phyloP scores from a whole-genome alignment of 140 eudicot species.

The Bidens hawaiensis region DNA sequence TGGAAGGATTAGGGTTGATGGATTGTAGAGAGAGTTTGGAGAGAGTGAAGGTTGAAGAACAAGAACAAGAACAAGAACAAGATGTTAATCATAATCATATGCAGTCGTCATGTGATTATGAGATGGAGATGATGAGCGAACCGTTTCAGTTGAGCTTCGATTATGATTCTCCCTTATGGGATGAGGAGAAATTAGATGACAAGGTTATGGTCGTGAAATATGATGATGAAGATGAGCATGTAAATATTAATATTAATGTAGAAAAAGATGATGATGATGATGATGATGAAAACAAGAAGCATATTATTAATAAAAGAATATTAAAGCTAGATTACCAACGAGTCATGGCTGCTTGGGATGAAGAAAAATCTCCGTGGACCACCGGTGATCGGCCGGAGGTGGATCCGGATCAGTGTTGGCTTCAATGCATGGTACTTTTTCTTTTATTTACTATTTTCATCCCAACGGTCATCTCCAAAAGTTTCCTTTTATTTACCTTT shows the following conservation, averaged over 20 bases:
- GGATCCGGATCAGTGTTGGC: conserved; percentile 52
- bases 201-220: conserved; percentile 6
- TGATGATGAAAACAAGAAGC: conserved; percentile 23
- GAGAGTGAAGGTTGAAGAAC: conserved; percentile 55
- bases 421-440: conserved; percentile 46
- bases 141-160: conserved; percentile 58
- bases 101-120: conserved; percentile 9
- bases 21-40: conserved; percentile 33
- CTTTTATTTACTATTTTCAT: not conserved
- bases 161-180: conserved; percentile 46
- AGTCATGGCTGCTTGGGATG: conserved; percentile 73
- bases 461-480: not conserved
- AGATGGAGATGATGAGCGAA: conserved; percentile 49
- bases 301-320: conserved; percentile 40
- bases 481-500: too few species aligned
- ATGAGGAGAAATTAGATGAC: conserved; percentile 23
- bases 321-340: conserved; percentile 68
- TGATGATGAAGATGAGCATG: conserved; percentile 23
- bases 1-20: conserved; percentile 55
- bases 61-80: too few species aligned
- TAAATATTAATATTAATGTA: not conserved
- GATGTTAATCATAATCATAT: conserved; percentile 16
- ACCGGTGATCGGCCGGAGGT: conserved; percentile 65
- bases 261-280: not conserved
- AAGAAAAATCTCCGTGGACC: conserved; percentile 68